These are phyloP conservation scores for Candida endomychidarum DNA, from an alignment of 805 yeast genomes.

Conservation along the genomic window DNA sequence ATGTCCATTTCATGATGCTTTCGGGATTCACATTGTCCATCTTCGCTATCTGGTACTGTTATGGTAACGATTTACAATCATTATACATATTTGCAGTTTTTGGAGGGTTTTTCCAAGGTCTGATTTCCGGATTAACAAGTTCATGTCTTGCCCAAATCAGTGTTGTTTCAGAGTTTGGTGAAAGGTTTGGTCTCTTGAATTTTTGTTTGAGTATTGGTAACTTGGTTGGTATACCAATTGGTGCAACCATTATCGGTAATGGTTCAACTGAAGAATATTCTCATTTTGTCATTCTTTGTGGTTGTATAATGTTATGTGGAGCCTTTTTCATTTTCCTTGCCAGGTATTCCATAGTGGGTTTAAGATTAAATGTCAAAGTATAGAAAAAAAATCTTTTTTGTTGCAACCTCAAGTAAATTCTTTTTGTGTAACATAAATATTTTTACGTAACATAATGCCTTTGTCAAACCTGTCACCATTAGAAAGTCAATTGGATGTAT, in stretches of 20 bases:
- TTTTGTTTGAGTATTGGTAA: conserved; percentile 28
- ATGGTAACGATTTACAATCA: conserved; percentile 24
- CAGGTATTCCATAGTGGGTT: conserved; percentile 23
- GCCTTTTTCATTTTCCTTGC: conserved; percentile 26
- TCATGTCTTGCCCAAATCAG: conserved; percentile 62
- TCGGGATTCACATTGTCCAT: conserved; percentile 23
- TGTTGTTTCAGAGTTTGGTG: conserved; percentile 36
- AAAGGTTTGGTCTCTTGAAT: conserved; percentile 34
- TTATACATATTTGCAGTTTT: conserved; percentile 32
- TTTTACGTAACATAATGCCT: conserved; percentile 3
- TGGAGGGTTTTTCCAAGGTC: conserved; percentile 36
- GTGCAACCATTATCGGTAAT: conserved; percentile 28
- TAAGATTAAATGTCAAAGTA: conserved; percentile 22
- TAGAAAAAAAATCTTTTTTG: conserved; percentile 10
- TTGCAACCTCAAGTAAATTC: too few relatives aligned
- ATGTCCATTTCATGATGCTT: conserved; percentile 37
- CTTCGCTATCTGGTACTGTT: conserved; percentile 34
- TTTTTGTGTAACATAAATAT: too few relatives aligned
- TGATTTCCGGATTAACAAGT: conserved; percentile 36
- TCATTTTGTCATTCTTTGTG: conserved; percentile 32
- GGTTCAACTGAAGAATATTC: conserved; percentile 27
- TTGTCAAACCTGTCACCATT: conserved; percentile 7
- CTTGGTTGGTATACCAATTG: conserved; percentile 28
- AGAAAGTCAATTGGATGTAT: conserved; percentile 20
- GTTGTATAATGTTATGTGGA: conserved; percentile 27